Base-by-base conservation (phyloP, 2,329 filamentous ascomycete genomes). In the Diplodia sapinea region DNA sequence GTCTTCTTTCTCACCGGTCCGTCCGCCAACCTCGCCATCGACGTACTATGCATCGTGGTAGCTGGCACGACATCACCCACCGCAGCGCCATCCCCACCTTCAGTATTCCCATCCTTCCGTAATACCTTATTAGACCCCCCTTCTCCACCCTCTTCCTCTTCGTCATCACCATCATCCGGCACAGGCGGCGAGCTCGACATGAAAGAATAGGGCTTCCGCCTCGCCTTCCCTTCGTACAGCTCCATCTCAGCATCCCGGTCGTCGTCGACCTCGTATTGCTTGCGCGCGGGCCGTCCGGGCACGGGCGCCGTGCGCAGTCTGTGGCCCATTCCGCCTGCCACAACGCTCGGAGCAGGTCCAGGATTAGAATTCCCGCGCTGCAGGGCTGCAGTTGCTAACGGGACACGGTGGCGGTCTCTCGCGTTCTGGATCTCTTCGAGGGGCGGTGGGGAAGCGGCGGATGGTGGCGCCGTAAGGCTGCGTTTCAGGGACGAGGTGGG, bases 41-140 rank as follows among this genome's bases (percentile, higher is more conserved):
- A 80, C 2, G 82, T 83, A 0, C 74, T 79, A 70, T 83, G 82
- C 26, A 82, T 76, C 0, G 81, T 54, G 20, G 62, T 26, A 38
- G 38, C 51, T 2, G 51, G 50, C 23, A 55, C 51, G 8, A 31
- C 2, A 15, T 55, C 62, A 17, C n/a, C 11, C 43, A n/a, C n/a
- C 56, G 26, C 23, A 47, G n/a, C 61, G 2, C 57, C 43, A 9
- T 69, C 62, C 0, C 66, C 11, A 9, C 13, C 7, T 13, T 36
- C 36, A 4, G 4, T 13, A 2, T 33, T 11, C 2, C 23, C 61
- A 17, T 40, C 13, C 9, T 51, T 31, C 62, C 4, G 4, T 4
- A 15, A 68, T 49, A 56, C 69, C 72, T 2, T 65, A n/a, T 68
- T 15, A 72, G 65, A 33, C 69, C 72, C 17, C 52, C 31, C 31